Evolutionary conservation across 495 filamentous ascomycete species (phyloP), one percentile per base, ranked within the genome.

Genomic region (Copromyces sp.): DNA sequence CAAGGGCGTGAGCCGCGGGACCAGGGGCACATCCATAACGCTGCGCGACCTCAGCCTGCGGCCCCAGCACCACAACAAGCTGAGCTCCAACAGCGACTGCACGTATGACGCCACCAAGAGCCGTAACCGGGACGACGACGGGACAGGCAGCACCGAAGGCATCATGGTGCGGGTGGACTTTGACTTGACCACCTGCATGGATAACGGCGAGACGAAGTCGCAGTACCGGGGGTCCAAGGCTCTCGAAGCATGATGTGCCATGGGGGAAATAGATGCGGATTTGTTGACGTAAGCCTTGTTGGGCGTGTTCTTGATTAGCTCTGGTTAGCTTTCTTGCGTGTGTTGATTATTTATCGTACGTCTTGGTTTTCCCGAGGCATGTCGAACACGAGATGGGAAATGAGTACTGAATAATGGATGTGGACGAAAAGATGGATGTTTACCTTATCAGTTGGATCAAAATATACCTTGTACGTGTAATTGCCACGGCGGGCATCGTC

Each of bases 91-190:
- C 16, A 44, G 65, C 40, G 72, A 71, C 12, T 20, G 29, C 9
- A 68, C 68, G n/a, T 69, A 74, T 7, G 38, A 74, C 29, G 32
- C 38, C 20, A 68, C 47, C 24, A 42, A 68, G 69, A 68, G 72
- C 59, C 44, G 42, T 16, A n/a, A 24, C 11, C 53, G 71, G 1
- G 65, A 68, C 71, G 53, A 68, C 24, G 38, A 53, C 65, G 37
- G 29, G 38, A 70, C 38, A n/a, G 59, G 32, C 12, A 74, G 69
- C 61, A 61, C 72, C 24, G 72, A 75, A 7, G 74, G 74, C 39
- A 75, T 75, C 44, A 71, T 71, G 32, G 74, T 75, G 39, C 72
- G 59, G 29, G 68, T 71, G 0, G 74, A 75, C 40, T 75, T 74
- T 61, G 42, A 74, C 2, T 5, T 74, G 53, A 65, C 53, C 24